These are phyloP conservation scores for Epithemia pelagica DNA, from an alignment of 108 stramenopile species.

Conservation along the genomic window DNA sequence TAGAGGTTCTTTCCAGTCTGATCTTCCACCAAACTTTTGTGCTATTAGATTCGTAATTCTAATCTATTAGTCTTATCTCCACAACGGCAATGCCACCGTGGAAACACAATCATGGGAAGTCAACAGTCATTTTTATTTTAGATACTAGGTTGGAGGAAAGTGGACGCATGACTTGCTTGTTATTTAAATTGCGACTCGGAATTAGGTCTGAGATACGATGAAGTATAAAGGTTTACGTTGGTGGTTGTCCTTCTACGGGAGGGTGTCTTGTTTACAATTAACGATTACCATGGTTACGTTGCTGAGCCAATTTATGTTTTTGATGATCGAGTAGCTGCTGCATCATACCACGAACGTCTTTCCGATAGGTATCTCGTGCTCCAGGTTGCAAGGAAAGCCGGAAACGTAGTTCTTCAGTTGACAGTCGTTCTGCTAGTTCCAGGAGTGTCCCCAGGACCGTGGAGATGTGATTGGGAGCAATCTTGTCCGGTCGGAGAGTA, in stretches of 20 bases:
- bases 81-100: no score
- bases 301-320: conserved; percentile 1
- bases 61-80: neutral
- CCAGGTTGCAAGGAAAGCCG: conserved; percentile 77
- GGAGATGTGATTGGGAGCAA: conserved; percentile 75
- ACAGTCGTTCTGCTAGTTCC: conserved; percentile 78
- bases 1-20: neutral
- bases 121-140: no score
- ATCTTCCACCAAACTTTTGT: neutral
- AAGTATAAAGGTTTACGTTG: no score
- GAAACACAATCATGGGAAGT: no score
- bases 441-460: conserved; percentile 81
- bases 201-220: no score
- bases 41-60: neutral
- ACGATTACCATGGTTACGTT: neutral
- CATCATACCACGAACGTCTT: conserved; percentile 68
- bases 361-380: conserved; percentile 72
- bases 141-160: no score
- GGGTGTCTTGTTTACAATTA: no score
- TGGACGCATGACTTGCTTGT: no score
- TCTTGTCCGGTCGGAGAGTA: conserved; percentile 84
- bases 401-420: conserved; percentile 80
- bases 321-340: conserved; percentile 72
- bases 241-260: no score
- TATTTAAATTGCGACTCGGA: no score